Evolutionary conservation across 2,329 filamentous ascomycete genomes (phyloP).

Genomic region (Nothophoma quercina): DNA sequence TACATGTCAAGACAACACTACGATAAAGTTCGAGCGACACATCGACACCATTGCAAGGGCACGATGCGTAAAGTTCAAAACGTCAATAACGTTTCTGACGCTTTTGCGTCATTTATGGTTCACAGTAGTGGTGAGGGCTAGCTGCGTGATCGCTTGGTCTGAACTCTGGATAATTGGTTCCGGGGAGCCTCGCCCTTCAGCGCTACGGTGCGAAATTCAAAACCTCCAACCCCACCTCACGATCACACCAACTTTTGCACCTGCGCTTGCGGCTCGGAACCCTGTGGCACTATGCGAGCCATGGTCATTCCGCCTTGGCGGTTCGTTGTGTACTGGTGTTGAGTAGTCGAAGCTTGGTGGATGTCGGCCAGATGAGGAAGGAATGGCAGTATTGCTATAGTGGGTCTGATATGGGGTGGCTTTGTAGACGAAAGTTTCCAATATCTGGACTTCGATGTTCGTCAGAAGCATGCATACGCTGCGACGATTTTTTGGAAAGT

Average conservation of each 20-base stretch:
- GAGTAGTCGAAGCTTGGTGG: conserved; percentile 1
- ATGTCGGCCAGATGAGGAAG: not conserved
- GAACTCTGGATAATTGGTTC: conserved; percentile 1
- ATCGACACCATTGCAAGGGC: not conserved
- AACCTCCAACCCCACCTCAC: not conserved
- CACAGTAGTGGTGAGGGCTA: not conserved
- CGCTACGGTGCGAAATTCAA: conserved; percentile 2
- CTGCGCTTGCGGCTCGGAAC: not conserved
- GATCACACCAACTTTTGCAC: not conserved
- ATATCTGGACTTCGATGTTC: not conserved
- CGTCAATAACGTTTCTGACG: conserved; percentile 1
- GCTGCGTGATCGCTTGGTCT: not conserved
- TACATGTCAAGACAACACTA: not conserved
- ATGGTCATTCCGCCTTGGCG: not conserved
- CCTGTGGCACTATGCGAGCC: not conserved
- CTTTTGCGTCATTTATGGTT: conserved; percentile 11
- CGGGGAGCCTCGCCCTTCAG: not conserved
- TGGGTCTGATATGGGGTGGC: not conserved
- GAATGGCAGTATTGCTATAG: not conserved
- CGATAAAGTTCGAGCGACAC: not conserved
- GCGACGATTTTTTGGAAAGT: not conserved
- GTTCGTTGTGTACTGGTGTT: not conserved
- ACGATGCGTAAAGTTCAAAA: not conserved
- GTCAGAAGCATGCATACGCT: not conserved
- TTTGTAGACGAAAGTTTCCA: not conserved